Evolutionary conservation across 495 filamentous ascomycete species (phyloP).

Genomic region (Tuber aestivum): DNA sequence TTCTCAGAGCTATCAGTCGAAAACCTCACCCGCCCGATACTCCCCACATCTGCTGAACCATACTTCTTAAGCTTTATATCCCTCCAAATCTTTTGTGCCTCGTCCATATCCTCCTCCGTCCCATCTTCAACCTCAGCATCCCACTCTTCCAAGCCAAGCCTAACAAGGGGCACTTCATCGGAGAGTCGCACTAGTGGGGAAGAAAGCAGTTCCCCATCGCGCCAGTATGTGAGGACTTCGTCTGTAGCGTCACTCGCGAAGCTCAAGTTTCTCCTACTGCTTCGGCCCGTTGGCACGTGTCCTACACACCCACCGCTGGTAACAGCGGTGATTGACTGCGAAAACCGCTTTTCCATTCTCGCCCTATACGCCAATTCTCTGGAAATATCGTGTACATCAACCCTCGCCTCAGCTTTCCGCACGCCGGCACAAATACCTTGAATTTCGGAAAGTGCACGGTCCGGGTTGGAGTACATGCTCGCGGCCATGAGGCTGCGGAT

Average conservation of each 20-base stretch:
- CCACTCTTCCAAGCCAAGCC: not conserved
- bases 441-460: conserved; percentile 19
- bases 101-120: conserved; percentile 5
- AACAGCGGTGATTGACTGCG: not conserved
- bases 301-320: not conserved
- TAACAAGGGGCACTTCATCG: not conserved
- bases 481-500: conserved; percentile 26
- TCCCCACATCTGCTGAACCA: conserved; percentile 17
- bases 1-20: conserved; percentile 5
- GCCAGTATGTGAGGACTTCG: not conserved
- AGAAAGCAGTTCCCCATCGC: not conserved
- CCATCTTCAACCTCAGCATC: not conserved
- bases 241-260: not conserved
- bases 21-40: conserved; percentile 17
- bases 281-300: not conserved
- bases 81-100: conserved; percentile 29
- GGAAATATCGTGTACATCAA: conserved; percentile 21
- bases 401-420: not conserved
- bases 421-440: conserved; percentile 12
- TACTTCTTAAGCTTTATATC: conserved; percentile 27
- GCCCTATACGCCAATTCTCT: conserved; percentile 27
- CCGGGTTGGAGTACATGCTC: conserved; percentile 30
- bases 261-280: not conserved
- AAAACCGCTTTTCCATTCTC: conserved; percentile 23
- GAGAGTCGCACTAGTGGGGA: not conserved